phyloP scores from a whole-genome alignment of 345 rosid species.

The Sonneratia alba region DNA sequence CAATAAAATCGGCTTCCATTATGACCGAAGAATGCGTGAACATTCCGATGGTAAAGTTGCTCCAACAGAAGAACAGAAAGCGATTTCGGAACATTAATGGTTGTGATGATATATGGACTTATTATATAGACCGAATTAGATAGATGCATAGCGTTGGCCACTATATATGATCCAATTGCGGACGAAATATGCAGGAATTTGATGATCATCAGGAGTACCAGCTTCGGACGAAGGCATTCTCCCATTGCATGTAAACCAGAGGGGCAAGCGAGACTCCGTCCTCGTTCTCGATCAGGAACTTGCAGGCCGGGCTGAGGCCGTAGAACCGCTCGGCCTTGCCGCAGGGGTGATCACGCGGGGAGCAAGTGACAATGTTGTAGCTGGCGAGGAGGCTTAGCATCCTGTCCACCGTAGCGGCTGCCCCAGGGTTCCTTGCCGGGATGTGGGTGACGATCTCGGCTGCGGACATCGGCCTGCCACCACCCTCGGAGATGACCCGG shows the following conservation, averaged over 20 bases:
- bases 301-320: not conserved
- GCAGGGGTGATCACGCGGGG: not conserved
- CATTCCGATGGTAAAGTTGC: too few relatives aligned
- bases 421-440: not conserved
- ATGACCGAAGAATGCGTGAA: too few relatives aligned
- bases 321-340: not conserved
- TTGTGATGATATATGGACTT: too few relatives aligned
- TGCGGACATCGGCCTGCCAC: not conserved
- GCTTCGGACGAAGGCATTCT: not conserved
- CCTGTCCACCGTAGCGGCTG: not conserved
- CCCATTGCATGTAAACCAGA: not conserved
- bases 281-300: not conserved
- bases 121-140: too few relatives aligned
- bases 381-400: conserved; percentile 1
- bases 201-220: not conserved
- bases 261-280: not conserved
- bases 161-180: too few relatives aligned
- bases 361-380: not conserved
- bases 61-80: too few relatives aligned
- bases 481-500: not conserved
- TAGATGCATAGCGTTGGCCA: too few relatives aligned
- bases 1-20: not conserved
- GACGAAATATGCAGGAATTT: too few relatives aligned
- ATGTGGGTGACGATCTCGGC: not conserved
- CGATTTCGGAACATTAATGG: too few relatives aligned